These are phyloP conservation scores for Neonectria ditissima DNA, from an alignment of 2,329 filamentous ascomycete genomes.

Conservation along the genomic window DNA sequence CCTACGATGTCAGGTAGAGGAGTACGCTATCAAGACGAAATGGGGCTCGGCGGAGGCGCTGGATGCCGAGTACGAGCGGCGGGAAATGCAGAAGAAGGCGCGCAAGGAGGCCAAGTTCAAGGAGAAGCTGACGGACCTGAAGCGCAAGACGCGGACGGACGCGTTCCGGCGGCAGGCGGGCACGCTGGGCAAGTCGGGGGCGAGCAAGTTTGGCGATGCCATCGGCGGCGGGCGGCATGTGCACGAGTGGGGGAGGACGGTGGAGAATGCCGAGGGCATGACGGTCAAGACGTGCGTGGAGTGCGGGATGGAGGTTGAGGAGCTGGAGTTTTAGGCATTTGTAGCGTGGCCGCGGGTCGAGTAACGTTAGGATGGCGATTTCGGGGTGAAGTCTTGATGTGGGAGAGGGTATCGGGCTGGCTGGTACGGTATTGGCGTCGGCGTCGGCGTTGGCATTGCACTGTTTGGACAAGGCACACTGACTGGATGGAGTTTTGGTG, in stretches of 20 bases:
- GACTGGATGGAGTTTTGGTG: background rate
- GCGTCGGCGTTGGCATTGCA: background rate
- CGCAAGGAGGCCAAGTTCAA: slow-evolving; percentile 94
- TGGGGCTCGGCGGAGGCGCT: slow-evolving; percentile 90
- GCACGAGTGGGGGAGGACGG: slow-evolving; percentile 84
- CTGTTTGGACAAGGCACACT: background rate
- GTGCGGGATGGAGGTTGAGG: slow-evolving; percentile 84
- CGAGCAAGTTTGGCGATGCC: slow-evolving; percentile 79
- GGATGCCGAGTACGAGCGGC: slow-evolving; percentile 87
- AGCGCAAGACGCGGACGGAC: slow-evolving; percentile 92
- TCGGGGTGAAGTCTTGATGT: background rate
- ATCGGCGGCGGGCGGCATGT: slow-evolving; percentile 80
- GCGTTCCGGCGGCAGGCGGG: slow-evolving; percentile 81
- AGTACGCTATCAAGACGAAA: slow-evolving; percentile 89
- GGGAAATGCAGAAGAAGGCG: slow-evolving; percentile 83
- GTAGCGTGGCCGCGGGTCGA: background rate
- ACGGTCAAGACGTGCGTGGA: slow-evolving; percentile 82
- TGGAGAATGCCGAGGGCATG: slow-evolving; percentile 78
- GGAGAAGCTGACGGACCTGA: slow-evolving; percentile 87
- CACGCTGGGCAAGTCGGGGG: slow-evolving; percentile 64
- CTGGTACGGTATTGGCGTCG: background rate
- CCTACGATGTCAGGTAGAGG: slow-evolving; percentile 91
- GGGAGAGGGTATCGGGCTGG: background rate
- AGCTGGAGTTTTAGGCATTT: slow-evolving; percentile 71
- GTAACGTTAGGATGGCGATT: background rate